Evolutionary conservation across 805 yeast species (phyloP), one percentile per base, ranked within the genome.

Genomic region (Kuraishia floccosa): DNA sequence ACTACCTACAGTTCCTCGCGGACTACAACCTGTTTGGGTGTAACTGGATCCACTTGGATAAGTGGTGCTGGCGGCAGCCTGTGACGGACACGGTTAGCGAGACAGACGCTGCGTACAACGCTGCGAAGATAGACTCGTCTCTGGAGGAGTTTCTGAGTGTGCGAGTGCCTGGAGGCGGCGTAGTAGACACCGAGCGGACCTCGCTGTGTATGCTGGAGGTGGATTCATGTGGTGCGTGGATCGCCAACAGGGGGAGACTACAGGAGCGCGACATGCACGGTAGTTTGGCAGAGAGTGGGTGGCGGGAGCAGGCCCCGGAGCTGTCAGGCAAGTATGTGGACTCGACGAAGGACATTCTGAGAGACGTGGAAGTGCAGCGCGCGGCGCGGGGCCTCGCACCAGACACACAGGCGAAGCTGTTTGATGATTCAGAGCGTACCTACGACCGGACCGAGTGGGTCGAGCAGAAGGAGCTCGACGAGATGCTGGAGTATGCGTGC

Each of bases 11-110:
- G 46, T 85, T 89, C 45, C 50, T 84, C 17, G 63, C 81, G 0
- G 98, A 91, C 47, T 85, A 67, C 52, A 87, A 89, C 46, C 52
- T 89, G 19, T 83, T 66, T 46, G 93, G 95, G 1, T 83, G 96
- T 50, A 75, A 77, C 4, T 83, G 94, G 89, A 36, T 87, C 15
- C 54, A 64, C 12, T 34, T 77, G 1, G 42, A 48, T 2, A 39
- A 55, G 4, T 54, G 68, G 16, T 66, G 54, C 38, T 78, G 80
- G 48, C 49, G 95, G 32, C 45, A 56, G 3, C 91, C 93, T 0
- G 41, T 68, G 5, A 52, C 48, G 36, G 52, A 54, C 10, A 52
- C 36, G 37, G 38, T 6, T 10, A 24, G 19, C 19, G 23, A 28
- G 20, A 16, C 19, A 9, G 27, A 14, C n/a, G 12, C 14, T 16